These are phyloP conservation scores for Paramecium sonneborni DNA, from an alignment of 73 alveolate genomes.

Conservation along the genomic window DNA sequence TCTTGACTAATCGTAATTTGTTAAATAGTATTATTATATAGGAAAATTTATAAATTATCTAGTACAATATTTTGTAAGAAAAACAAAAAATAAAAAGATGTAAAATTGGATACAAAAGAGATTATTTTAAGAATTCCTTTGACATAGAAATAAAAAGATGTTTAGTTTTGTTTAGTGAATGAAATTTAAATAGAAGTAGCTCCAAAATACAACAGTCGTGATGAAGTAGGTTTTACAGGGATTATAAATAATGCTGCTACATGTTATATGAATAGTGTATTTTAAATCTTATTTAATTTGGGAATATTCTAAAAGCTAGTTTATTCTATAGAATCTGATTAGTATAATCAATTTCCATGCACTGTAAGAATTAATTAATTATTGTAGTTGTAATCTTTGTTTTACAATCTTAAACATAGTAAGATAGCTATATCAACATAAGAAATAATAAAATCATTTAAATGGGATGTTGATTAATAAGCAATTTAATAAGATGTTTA, in stretches of 20 bases:
- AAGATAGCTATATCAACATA: neutral
- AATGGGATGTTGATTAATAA: slow-evolving; percentile 45
- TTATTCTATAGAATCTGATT: neutral
- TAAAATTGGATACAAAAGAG: neutral
- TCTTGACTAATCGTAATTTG: neutral
- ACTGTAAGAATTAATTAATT: neutral
- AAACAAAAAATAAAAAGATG: slow-evolving; percentile 14
- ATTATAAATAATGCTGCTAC: slow-evolving; percentile 50
- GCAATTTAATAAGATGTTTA: slow-evolving; percentile 28
- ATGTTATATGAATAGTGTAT: slow-evolving; percentile 47
- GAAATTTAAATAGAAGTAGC: slow-evolving; percentile 11
- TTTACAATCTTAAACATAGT: slow-evolving; percentile 39
- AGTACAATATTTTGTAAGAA: neutral
- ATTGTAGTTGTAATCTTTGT: neutral
- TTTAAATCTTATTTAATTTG: slow-evolving; percentile 18
- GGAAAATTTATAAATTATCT: slow-evolving; percentile 29
- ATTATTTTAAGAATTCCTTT: neutral
- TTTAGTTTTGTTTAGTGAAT: neutral
- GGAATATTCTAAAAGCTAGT: slow-evolving; percentile 6
- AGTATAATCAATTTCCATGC: slow-evolving; percentile 28
- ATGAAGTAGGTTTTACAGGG: slow-evolving; percentile 50
- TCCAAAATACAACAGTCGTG: slow-evolving; percentile 21
- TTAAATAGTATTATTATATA: neutral
- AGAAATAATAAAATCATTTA: neutral
- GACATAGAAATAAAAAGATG: neutral